Conservation (phyloP, 768 basidiomycete genomes). For the Russula sp. region DNA sequence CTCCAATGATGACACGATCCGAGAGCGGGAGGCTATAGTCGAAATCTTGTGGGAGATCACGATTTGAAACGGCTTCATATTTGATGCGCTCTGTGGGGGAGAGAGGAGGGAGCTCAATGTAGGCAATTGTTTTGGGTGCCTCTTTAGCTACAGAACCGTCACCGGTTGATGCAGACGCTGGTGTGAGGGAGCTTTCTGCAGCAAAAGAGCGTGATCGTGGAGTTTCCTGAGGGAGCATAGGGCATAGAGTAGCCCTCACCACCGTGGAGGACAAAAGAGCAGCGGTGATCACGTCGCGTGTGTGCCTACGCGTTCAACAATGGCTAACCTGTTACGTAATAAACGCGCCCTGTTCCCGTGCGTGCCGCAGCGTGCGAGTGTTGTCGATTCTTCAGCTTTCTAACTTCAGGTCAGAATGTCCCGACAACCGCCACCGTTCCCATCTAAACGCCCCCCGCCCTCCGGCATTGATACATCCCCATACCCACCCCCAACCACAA, state of each 20-base stretch:
- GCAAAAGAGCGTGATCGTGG: neutral
- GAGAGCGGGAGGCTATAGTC: conserved; percentile 15
- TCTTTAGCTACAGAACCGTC: neutral
- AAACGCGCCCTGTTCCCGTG: neutral
- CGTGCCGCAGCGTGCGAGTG: neutral
- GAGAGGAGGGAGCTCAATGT: conserved; percentile 8
- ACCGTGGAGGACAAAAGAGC: neutral
- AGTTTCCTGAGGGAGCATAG: neutral
- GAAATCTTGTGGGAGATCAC: conserved; percentile 17
- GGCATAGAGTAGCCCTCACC: neutral
- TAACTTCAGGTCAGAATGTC: conserved; percentile 2
- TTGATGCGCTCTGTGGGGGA: conserved; percentile 10
- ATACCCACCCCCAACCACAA: conserved; percentile 10
- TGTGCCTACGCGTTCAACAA: neutral
- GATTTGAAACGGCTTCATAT: conserved; percentile 13
- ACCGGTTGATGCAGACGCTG: neutral
- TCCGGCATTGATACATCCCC: conserved; percentile 1
- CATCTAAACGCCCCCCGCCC: conserved; percentile 15
- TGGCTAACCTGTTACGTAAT: conserved; percentile 6
- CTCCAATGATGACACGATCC: conserved; percentile 14
- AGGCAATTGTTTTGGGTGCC: neutral
- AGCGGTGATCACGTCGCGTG: neutral
- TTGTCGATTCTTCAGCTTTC: neutral
- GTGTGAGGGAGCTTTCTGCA: neutral
- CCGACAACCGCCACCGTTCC: conserved; percentile 15